Conservation (phyloP, 148 eudicot species). For the Tetragonia tetragonoides region DNA sequence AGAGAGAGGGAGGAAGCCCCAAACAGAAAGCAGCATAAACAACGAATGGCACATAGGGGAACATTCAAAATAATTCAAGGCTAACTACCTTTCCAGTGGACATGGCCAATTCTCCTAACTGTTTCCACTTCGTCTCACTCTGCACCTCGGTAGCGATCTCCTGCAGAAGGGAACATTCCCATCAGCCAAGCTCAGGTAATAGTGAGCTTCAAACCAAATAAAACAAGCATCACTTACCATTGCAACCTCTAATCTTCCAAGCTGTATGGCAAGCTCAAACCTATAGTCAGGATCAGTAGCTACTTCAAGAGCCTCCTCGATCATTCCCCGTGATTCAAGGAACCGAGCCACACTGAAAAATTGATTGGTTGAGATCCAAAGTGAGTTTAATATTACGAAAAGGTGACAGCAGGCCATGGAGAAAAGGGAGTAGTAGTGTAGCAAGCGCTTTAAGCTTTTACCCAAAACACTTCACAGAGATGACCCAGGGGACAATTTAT, state of each 20-base stretch:
- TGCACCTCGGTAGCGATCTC: slow-evolving; percentile 89
- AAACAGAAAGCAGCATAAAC: not conserved
- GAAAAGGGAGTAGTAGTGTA: not conserved
- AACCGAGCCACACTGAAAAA: slow-evolving; percentile 78
- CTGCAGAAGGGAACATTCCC: slow-evolving; percentile 35
- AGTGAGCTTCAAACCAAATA: not conserved
- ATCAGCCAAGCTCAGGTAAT: slow-evolving; percentile 12
- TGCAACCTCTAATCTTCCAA: slow-evolving; percentile 83
- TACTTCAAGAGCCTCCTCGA: slow-evolving; percentile 92
- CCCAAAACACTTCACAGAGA: not conserved
- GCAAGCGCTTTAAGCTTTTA: not conserved
- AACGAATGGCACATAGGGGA: not conserved
- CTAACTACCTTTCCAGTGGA: slow-evolving; percentile 82
- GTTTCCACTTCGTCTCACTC: slow-evolving; percentile 97
- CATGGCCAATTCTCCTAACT: slow-evolving; percentile 98
- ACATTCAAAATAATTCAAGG: slow-evolving; percentile 12
- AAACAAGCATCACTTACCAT: slow-evolving; percentile 43
- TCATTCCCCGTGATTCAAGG: slow-evolving; percentile 92
- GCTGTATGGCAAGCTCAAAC: slow-evolving; percentile 97
- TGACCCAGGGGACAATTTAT: not conserved
- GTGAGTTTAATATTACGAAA: not conserved
- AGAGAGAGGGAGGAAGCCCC: not conserved
- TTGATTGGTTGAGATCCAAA: not conserved
- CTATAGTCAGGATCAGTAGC: slow-evolving; percentile 98
- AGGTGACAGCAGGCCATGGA: not conserved